Conservation (phyloP, 192 early-diverging fungal species). For the Blastocladiella britannica region DNA sequence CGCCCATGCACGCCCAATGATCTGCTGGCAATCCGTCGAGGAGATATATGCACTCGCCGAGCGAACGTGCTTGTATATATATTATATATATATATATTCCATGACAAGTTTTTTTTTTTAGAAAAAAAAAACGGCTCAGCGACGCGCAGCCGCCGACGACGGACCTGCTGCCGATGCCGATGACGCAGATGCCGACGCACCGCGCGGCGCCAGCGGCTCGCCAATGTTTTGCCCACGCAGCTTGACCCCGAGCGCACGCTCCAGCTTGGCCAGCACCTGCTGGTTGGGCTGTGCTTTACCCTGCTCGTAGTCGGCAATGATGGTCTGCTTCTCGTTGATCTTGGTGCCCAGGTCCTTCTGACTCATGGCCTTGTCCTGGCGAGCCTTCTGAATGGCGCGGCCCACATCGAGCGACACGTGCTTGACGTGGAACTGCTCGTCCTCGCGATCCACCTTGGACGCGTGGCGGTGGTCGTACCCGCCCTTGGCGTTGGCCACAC, state of each 20-base stretch:
- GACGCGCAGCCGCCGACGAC: too few relatives aligned
- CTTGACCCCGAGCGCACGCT: constrained; percentile 72
- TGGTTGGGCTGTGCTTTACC: constrained; percentile 74
- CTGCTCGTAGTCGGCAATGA: constrained; percentile 79
- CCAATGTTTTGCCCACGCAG: constrained; percentile 60
- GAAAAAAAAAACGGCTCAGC: too few relatives aligned
- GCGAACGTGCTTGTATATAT: too few relatives aligned
- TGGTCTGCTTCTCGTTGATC: constrained; percentile 82
- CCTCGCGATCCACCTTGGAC: constrained; percentile 70
- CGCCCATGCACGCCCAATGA: too few relatives aligned
- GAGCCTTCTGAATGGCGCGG: constrained; percentile 63
- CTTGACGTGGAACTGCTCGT: constrained; percentile 50
- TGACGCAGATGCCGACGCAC: too few relatives aligned
- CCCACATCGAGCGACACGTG: constrained; percentile 48
- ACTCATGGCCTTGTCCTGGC: constrained; percentile 48
- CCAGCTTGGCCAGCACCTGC: constrained; percentile 72
- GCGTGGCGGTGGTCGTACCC: constrained; percentile 50
- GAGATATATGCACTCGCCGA: too few relatives aligned
- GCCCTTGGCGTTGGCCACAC: constrained; percentile 29
- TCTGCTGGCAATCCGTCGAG: too few relatives aligned
- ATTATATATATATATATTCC: too few relatives aligned
- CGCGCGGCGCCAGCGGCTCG: constrained; percentile 18
- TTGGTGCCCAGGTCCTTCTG: constrained; percentile 76
- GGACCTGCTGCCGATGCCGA: too few relatives aligned
- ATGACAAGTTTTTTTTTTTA: too few relatives aligned